Conservation (phyloP, 768 basidiomycete species). For the Lanmaoa pseudosensibilis region DNA sequence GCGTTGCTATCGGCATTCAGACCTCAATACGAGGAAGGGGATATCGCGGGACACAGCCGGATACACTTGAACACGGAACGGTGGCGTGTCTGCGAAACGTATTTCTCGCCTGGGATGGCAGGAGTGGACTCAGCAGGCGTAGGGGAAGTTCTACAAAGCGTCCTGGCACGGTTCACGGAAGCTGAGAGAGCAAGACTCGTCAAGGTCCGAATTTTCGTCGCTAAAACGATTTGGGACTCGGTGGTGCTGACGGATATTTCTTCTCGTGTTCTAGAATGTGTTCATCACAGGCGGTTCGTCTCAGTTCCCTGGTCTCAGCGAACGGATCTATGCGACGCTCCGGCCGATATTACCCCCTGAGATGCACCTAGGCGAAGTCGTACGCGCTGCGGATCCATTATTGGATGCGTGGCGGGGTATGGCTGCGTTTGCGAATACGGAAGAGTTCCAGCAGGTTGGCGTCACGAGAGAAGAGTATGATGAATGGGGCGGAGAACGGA, state of each 20-base stretch:
- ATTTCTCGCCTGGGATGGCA: conserved; percentile 92
- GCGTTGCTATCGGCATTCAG: conserved; percentile 85
- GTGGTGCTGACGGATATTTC: not conserved
- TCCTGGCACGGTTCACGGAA: conserved; percentile 70
- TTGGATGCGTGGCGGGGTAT: conserved; percentile 93
- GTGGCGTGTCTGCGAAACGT: conserved; percentile 88
- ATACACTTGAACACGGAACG: conserved; percentile 90
- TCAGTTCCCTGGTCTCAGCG: conserved; percentile 64
- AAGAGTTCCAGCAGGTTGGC: conserved; percentile 51
- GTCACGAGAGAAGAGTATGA: conserved; percentile 84
- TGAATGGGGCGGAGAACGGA: conserved; percentile 84
- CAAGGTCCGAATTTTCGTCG: conserved; percentile 46
- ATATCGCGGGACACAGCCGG: conserved; percentile 66
- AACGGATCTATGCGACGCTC: conserved; percentile 70
- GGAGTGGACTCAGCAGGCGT: conserved; percentile 94
- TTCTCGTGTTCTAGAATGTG: conserved; percentile 60
- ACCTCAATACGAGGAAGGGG: conserved; percentile 74
- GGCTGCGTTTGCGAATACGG: conserved; percentile 68
- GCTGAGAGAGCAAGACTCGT: conserved; percentile 71
- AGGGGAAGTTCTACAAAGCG: conserved; percentile 86
- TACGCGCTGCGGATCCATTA: conserved; percentile 60
- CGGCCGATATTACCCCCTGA: conserved; percentile 84
- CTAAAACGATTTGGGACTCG: not conserved
- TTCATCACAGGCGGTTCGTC: conserved; percentile 87
- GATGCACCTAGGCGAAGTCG: conserved; percentile 60